Evolutionary conservation across 306 rosid species (phyloP), one percentile per base, ranked within the genome.

Genomic region (Lablab purpureus): DNA sequence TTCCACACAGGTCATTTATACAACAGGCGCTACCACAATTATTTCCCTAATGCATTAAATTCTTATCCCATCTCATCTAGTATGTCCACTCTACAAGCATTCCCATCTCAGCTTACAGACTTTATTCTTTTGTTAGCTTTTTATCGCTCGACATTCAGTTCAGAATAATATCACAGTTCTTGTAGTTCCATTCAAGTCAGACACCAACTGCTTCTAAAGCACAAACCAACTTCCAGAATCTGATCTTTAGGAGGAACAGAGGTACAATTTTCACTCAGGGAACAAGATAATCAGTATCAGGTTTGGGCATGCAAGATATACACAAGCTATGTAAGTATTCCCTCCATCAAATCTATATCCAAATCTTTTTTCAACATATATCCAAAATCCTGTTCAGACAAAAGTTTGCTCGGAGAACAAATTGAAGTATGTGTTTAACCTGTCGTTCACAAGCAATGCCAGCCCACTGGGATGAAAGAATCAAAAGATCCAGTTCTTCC

Each of bases 391-490:
- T 19, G 37, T 34, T 15, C 64, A 37, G 52, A 37, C 17, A 63
- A 28, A 54, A 46, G 34, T 79, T 64, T 50, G 37, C 78, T 59
- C 43, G 27, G 6, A 32, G 65, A 52, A 52, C 73, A 66, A 30
- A 25, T 45, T 60, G 73, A 68, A 64, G 55, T 67, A 11, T 41
- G 63, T 54, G 67, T 28, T 87, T 90, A 84, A 92, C 99, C 97
- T 92, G 94, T 60, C 92, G 90, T 74, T 83, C 88, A 80, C 78
- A 84, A 37, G 91, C 91, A 81, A 85, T 80, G 69, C 99, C 99
- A 3, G 99, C 97, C 99, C 99, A 91, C 68, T 87, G 92, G 41
- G 97, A 92, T 30, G 99, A 88, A 62, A 91, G 94, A 86, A 92
- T 91, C 66, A 95, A 78, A 80, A 89, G 91, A 86, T 87, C 97